Evolutionary conservation across 2,329 filamentous ascomycete species (phyloP).

Genomic region (Cercospora zeae-maydis): DNA sequence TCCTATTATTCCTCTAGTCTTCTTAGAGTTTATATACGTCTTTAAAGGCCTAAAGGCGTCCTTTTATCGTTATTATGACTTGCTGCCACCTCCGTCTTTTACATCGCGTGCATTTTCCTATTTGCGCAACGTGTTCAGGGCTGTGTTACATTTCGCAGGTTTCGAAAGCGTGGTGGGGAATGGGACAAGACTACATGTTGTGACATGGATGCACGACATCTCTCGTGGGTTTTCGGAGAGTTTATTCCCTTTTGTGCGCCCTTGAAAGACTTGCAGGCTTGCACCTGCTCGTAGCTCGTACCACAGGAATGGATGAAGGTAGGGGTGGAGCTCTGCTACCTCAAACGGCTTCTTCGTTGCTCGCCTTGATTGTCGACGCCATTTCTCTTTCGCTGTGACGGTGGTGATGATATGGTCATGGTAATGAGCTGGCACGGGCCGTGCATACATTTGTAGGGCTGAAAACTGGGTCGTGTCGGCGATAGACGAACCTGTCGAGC

Average conservation of each 20-base stretch:
- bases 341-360: neutral
- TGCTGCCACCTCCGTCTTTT: neutral
- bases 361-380: neutral
- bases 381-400: neutral
- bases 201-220: neutral
- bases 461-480: neutral
- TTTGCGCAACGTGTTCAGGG: neutral
- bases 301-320: neutral
- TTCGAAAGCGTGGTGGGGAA: neutral
- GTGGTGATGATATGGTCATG: neutral
- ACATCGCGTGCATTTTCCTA: neutral
- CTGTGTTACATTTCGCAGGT: neutral
- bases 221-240: conserved; percentile 4
- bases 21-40: too few relatives aligned
- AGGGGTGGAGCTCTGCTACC: too few relatives aligned
- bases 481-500: neutral
- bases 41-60: too few relatives aligned
- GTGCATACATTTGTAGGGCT: neutral
- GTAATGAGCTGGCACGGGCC: neutral
- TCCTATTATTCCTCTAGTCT: too few relatives aligned
- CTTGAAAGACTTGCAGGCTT: neutral
- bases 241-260: neutral
- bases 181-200: neutral
- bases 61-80: too few relatives aligned
- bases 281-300: neutral